Percentiles rank a stretch among this genome's conserved stretches.
Evolutionary conservation across 106 monocot genomes (phyloP).

Genomic region (Cymbidium sinense): DNA sequence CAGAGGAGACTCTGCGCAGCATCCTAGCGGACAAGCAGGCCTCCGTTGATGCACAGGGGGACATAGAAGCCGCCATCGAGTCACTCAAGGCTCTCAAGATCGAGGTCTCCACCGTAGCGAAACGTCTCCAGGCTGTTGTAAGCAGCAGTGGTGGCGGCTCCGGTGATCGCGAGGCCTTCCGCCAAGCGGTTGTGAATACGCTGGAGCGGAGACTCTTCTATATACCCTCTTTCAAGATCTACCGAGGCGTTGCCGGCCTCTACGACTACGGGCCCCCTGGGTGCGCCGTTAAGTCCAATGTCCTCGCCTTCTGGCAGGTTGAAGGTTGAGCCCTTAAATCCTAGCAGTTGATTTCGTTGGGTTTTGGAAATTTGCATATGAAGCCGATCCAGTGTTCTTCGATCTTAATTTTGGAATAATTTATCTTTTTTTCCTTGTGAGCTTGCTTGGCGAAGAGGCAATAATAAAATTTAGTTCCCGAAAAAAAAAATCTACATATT

Average conservation of each 20-base stretch:
- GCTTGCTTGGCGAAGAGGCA: not conserved
- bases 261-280: conserved; percentile 95
- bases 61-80: conserved; percentile 63
- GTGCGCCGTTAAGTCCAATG: conserved; percentile 80
- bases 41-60: conserved; percentile 46
- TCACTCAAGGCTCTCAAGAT: conserved; percentile 59
- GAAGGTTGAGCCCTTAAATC: conserved; percentile 43
- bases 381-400: not conserved
- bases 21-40: conserved; percentile 44
- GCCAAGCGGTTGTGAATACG: conserved; percentile 66
- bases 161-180: conserved; percentile 43
- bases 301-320: conserved; percentile 91
- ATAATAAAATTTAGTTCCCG: not conserved
- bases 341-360: not conserved
- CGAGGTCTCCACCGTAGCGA: conserved; percentile 34
- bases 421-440: not conserved
- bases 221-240: conserved; percentile 92
- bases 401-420: not conserved
- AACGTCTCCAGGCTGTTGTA: conserved; percentile 46
- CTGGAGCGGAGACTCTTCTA: conserved; percentile 84
- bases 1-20: conserved; percentile 43
- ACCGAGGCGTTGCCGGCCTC: conserved; percentile 83
- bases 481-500: not conserved
- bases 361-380: not conserved
- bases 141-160: conserved; percentile 9